Percentiles rank a stretch among this genome's conserved stretches.
phyloP scores from a whole-genome alignment of 805 yeast species.

The Schwanniomyces occidentalis region DNA sequence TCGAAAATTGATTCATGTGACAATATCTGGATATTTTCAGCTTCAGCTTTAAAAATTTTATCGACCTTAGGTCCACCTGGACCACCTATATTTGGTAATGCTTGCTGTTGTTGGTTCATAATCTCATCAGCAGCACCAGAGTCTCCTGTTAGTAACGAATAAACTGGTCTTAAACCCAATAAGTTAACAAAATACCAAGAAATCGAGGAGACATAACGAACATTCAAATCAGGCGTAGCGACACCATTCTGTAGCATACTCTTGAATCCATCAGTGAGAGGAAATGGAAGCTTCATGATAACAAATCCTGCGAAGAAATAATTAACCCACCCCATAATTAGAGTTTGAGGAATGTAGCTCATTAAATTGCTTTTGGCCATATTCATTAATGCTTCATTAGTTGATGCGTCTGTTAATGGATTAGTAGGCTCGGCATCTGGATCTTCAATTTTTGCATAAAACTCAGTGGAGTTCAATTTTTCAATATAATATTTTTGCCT shows the following conservation, averaged over 20 bases:
- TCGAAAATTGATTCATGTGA: slow-evolving; percentile 53
- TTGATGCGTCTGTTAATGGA: slow-evolving; percentile 69
- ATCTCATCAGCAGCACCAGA: slow-evolving; percentile 46
- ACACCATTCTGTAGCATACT: slow-evolving; percentile 90
- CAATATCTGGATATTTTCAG: slow-evolving; percentile 70
- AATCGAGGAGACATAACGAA: slow-evolving; percentile 87
- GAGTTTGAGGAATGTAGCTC: slow-evolving; percentile 85
- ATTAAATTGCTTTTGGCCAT: slow-evolving; percentile 82
- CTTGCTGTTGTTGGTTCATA: slow-evolving; percentile 40
- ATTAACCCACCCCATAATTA: slow-evolving; percentile 95
- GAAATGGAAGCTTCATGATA: slow-evolving; percentile 80
- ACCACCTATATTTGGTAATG: slow-evolving; percentile 42
- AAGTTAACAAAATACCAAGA: slow-evolving; percentile 95
- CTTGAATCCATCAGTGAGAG: slow-evolving; percentile 85
- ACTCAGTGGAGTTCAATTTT: slow-evolving; percentile 53
- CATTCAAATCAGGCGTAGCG: slow-evolving; percentile 80
- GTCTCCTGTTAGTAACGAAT: slow-evolving; percentile 65
- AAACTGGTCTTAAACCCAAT: slow-evolving; percentile 79
- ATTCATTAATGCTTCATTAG: slow-evolving; percentile 69
- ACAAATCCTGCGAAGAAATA: slow-evolving; percentile 91
- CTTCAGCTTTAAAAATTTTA: slow-evolving; percentile 64
- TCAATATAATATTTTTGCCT: slow-evolving; percentile 52
- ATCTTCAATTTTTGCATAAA: slow-evolving; percentile 49
- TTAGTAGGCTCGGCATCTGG: slow-evolving; percentile 46
- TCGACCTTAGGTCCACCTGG: slow-evolving; percentile 65